Conservation (phyloP, 2,329 filamentous ascomycete genomes). For the Fusarium buxicola region DNA sequence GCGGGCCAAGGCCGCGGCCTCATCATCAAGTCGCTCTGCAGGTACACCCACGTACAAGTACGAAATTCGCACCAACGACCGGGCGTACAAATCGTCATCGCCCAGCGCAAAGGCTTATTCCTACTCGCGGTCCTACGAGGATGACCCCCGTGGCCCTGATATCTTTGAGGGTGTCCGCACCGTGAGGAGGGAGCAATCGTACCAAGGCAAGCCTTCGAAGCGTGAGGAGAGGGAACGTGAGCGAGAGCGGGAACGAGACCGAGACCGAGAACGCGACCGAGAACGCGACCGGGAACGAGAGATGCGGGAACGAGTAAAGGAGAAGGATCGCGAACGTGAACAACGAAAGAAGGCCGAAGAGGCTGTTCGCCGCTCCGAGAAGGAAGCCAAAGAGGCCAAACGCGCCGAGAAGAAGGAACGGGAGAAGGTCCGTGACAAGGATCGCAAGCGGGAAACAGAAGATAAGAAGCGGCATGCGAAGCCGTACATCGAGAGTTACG, state of each 20-base stretch:
- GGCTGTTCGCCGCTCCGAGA: constrained; percentile 40
- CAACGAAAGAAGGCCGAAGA: constrained; percentile 26
- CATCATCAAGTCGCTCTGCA: constrained; percentile 45
- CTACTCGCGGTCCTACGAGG: constrained; percentile 58
- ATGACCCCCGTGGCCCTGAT: constrained; percentile 52
- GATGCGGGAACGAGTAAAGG: constrained; percentile 38
- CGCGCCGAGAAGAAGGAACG: constrained; percentile 50
- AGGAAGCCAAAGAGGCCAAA: constrained; percentile 48
- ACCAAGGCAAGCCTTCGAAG: constrained; percentile 59
- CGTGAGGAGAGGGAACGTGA: constrained; percentile 55
- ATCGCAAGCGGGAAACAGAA: constrained; percentile 52
- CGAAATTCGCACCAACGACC: constrained; percentile 65
- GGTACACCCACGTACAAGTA: constrained; percentile 54
- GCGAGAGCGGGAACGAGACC: constrained; percentile 51
- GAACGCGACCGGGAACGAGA: constrained; percentile 38
- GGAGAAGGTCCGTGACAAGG: constrained; percentile 54
- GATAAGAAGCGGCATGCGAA: constrained; percentile 53
- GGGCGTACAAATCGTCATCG: constrained; percentile 54
- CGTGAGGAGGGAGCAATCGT: constrained; percentile 60
- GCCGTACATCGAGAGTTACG: constrained; percentile 51
- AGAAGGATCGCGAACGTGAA: constrained; percentile 42
- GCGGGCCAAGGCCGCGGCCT: constrained; percentile 50
- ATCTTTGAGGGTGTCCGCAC: constrained; percentile 60
- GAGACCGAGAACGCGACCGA: constrained; percentile 42
- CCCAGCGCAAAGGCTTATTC: constrained; percentile 51